Evolutionary conservation across 352 stramenopile species (phyloP), one percentile per base, ranked within the genome.

Genomic region (Globisporangium nagaii): DNA sequence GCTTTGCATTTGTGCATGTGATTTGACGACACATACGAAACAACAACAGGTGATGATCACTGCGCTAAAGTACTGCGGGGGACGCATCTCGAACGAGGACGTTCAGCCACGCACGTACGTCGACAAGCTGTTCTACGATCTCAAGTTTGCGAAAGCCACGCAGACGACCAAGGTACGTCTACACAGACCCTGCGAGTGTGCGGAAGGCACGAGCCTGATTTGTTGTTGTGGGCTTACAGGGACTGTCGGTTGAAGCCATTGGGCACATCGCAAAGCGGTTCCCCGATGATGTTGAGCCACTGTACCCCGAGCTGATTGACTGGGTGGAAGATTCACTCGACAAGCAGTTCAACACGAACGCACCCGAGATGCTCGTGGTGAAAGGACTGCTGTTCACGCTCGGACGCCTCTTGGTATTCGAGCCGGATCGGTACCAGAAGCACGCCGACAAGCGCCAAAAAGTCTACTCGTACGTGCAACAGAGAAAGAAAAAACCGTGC

Each of bases 261-360:
- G 75, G 75, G 3, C 65, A 82, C 50, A 48, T 89, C 20, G 69
- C 75, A n/a, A 69, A 63, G n/a, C 60, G 63, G 11, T 91, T 89
- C 49, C 66, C 70, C 1, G 9, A 30, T 0, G 59, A 88, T 8
- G 39, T 82, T 15, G 41, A 71, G 13, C 34, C 58, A 1, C 56
- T 54, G 41, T 65, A 72, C 37, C 10, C 35, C 2, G n/a, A 68
- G 11, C 43, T 89, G 30, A 36, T 91, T 9, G 62, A 58, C 27
- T 93, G 83, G 83, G 79, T 84, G 25, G 83, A 93, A 63, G 71
- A 78, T 11, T 56, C 63, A 22, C 62, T 93, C 39, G 75, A 90
- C 17, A 87, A 90, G 53, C 83, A 93, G 39, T 93, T 91, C 37
- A 62, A 67, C 5, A 77, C 71, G 7, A 77, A 71, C 39, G 59